These are phyloP conservation scores for Areca catechu DNA, from an alignment of 176 grass and related monocot species.

Conservation along the genomic window DNA sequence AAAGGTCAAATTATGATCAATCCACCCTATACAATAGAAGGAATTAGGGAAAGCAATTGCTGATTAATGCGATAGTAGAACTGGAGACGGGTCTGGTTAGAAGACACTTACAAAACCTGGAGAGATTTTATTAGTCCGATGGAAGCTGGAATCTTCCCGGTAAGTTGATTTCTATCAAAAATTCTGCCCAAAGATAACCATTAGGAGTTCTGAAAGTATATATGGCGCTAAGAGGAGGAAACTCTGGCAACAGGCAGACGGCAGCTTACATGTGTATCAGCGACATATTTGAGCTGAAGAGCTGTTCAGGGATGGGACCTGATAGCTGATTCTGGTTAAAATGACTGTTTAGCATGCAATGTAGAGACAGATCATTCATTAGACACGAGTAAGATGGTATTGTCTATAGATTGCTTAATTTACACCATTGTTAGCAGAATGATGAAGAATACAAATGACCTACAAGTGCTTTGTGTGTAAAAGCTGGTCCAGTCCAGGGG, in stretches of 20 bases:
- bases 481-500: conserved; percentile 57
- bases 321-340: conserved; percentile 86
- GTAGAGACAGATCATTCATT: not conserved
- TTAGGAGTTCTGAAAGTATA: not conserved
- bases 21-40: too few relatives aligned
- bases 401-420: too few relatives aligned
- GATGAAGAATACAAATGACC: conserved; percentile 18
- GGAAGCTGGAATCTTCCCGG: conserved; percentile 57
- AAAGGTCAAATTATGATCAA: conserved; percentile 6
- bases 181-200: conserved; percentile 33
- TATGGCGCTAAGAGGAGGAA: not conserved
- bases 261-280: conserved; percentile 79
- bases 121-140: conserved; percentile 51
- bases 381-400: too few relatives aligned
- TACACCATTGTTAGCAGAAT: not conserved
- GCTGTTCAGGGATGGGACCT: conserved; percentile 62
- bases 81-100: too few relatives aligned
- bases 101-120: conserved; percentile 68
- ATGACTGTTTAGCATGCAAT: conserved; percentile 50
- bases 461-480: conserved; percentile 47
- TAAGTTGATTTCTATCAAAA: conserved; percentile 73
- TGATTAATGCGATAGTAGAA: too few relatives aligned
- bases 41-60: not conserved
- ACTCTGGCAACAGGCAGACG: conserved; percentile 4
- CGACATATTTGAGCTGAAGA: conserved; percentile 75